Evolutionary conservation across 2,329 filamentous ascomycete species (phyloP).

Genomic region (Boeremia lycopersici): DNA sequence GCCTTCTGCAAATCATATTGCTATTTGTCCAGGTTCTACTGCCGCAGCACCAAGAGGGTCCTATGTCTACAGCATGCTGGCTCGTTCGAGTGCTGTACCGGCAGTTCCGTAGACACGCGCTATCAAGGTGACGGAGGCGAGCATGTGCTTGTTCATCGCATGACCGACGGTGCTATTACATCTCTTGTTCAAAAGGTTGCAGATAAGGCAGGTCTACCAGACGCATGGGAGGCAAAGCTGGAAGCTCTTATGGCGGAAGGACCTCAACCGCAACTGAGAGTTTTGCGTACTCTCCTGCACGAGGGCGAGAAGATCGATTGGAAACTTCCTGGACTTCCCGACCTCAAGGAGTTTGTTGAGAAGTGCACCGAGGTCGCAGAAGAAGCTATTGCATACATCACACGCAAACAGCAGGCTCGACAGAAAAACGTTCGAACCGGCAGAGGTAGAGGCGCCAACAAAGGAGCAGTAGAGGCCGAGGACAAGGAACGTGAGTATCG

Average conservation of each 20-base stretch:
- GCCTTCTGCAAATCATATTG: conserved; percentile 89
- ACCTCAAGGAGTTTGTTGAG: conserved; percentile 88
- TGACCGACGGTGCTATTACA: conserved; percentile 72
- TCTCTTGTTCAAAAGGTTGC: conserved; percentile 74
- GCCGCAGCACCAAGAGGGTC: conserved; percentile 78
- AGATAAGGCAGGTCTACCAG: conserved; percentile 84
- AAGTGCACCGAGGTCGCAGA: conserved; percentile 98
- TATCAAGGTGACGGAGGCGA: conserved; percentile 60
- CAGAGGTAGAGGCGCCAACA: conserved; percentile 73
- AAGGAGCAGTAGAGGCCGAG: conserved; percentile 71
- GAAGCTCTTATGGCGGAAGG: conserved; percentile 83
- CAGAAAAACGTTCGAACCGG: conserved; percentile 91
- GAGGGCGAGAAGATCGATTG: conserved; percentile 97
- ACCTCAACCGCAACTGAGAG: conserved; percentile 82
- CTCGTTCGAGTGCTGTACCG: conserved; percentile 75
- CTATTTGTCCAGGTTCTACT: conserved; percentile 89
- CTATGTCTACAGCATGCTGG: conserved; percentile 85
- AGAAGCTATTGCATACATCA: conserved; percentile 93
- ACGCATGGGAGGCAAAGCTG: conserved; percentile 89
- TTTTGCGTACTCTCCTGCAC: conserved; percentile 79
- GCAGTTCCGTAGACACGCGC: conserved; percentile 67
- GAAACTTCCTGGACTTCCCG: conserved; percentile 79
- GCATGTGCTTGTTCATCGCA: conserved; percentile 79
- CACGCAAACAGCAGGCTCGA: conserved; percentile 95
- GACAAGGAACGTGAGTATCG: conserved; percentile 83